A percentile compares a stretch with the other conserved stretches of the same genome.
phyloP scores from a whole-genome alignment of 257 asterid species.

The Solanum boliviense region DNA sequence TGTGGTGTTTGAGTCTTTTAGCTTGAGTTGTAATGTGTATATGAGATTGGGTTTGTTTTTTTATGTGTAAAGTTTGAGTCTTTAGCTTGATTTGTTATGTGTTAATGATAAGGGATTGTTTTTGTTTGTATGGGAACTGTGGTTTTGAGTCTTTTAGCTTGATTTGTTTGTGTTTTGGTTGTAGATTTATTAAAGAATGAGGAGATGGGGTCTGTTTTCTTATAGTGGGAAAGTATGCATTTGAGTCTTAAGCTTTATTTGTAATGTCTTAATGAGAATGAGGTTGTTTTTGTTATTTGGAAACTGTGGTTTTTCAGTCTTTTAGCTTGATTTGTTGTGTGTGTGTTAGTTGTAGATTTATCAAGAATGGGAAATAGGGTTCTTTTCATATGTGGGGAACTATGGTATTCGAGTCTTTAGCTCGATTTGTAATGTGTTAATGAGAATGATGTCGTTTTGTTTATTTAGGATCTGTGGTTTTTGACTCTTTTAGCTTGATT shows the following conservation, averaged over 20 bases:
- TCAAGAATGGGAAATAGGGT: not conserved
- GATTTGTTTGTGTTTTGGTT: not conserved
- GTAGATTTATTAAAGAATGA: not conserved
- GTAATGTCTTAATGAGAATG: not conserved
- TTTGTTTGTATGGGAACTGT: not conserved
- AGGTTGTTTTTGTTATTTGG: not conserved
- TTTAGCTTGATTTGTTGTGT: not conserved
- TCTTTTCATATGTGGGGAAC: not conserved
- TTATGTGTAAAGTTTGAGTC: not conserved
- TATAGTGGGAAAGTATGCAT: not conserved
- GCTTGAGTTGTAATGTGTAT: not conserved
- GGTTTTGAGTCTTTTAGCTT: not conserved
- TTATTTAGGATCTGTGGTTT: not conserved
- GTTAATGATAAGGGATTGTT: not conserved
- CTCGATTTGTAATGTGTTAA: not conserved
- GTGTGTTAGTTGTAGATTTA: not conserved
- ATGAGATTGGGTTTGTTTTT: not conserved
- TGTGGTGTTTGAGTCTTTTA: not conserved
- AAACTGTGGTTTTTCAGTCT: not conserved
- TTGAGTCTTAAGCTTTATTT: not conserved
- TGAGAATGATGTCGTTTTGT: conserved; percentile 7
- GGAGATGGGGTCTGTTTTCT: not conserved
- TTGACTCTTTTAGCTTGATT: not conserved
- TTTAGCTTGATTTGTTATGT: not conserved
- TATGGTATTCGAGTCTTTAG: not conserved